Evolutionary conservation across 129 eudicot species (phyloP).

Genomic region (Sambucus nigra): DNA sequence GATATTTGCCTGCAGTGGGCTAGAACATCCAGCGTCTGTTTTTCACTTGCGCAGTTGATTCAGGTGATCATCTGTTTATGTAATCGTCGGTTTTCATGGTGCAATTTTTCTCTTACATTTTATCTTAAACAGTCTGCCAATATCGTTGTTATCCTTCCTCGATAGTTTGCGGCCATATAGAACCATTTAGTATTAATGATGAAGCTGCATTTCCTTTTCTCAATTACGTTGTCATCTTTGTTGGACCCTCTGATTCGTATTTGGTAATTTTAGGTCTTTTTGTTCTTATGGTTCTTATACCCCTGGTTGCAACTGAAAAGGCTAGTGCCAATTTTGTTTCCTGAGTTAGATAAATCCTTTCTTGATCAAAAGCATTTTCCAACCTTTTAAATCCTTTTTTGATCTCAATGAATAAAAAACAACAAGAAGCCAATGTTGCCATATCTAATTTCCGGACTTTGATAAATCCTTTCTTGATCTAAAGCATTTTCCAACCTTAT

Average conservation of each 20-base stretch:
- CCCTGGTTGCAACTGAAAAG: no score
- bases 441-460: no score
- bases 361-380: no score
- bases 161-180: slow-evolving; percentile 91
- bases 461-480: no score
- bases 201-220: not conserved
- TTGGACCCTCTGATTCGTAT: not conserved
- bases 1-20: slow-evolving; percentile 78
- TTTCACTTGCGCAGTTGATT: slow-evolving; percentile 80
- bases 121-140: slow-evolving; percentile 72
- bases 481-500: no score
- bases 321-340: no score
- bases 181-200: slow-evolving; percentile 41
- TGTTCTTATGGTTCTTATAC: slow-evolving; percentile 84
- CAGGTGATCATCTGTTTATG: slow-evolving; percentile 80
- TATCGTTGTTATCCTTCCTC: slow-evolving; percentile 75
- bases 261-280: slow-evolving; percentile 52
- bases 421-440: no score
- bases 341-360: no score
- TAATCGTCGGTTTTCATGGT: slow-evolving; percentile 62
- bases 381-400: slow-evolving; percentile 13
- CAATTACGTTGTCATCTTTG: not conserved
- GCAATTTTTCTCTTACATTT: slow-evolving; percentile 72
- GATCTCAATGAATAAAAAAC: no score
- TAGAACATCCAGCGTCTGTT: slow-evolving; percentile 81